Evolutionary conservation across 345 rosid species (phyloP).

Genomic region (Physaria fendleri): DNA sequence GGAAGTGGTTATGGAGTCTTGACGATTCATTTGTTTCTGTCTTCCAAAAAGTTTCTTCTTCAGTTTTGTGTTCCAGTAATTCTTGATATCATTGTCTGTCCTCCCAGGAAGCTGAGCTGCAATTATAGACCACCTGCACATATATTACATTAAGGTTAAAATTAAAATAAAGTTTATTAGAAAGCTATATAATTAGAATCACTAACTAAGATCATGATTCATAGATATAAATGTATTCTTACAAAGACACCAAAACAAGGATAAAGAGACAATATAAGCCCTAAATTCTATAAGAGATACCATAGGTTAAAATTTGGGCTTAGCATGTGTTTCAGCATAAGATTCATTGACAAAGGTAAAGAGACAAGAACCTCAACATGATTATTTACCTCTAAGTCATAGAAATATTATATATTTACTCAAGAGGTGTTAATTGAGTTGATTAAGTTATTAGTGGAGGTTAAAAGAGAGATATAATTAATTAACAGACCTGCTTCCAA

Average conservation of each 20-base stretch:
- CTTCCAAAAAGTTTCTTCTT: slow-evolving; percentile 91
- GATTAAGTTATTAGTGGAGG: not conserved
- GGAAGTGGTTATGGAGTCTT: slow-evolving; percentile 28
- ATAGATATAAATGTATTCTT: not conserved
- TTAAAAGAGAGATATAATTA: slow-evolving; percentile 3
- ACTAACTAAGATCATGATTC: not conserved
- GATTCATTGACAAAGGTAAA: slow-evolving; percentile 39
- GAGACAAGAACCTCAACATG: slow-evolving; percentile 30
- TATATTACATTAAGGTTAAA: slow-evolving; percentile 7
- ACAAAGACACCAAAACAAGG: slow-evolving; percentile 16
- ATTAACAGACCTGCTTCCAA: slow-evolving; percentile 83
- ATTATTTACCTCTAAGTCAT: not conserved
- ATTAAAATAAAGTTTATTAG: not conserved
- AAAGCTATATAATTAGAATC: not conserved
- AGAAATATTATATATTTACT: not conserved
- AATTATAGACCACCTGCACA: slow-evolving; percentile 88
- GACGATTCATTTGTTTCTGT: slow-evolving; percentile 50
- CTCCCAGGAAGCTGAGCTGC: slow-evolving; percentile 99
- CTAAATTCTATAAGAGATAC: slow-evolving; percentile 19
- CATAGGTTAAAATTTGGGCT: slow-evolving; percentile 4
- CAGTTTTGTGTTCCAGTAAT: slow-evolving; percentile 95
- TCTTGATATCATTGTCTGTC: slow-evolving; percentile 96
- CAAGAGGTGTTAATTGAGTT: not conserved
- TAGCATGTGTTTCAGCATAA: slow-evolving; percentile 27
- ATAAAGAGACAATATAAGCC: slow-evolving; percentile 31